Conservation (phyloP, 78 protist genomes). For the Parvularia atlantis region DNA sequence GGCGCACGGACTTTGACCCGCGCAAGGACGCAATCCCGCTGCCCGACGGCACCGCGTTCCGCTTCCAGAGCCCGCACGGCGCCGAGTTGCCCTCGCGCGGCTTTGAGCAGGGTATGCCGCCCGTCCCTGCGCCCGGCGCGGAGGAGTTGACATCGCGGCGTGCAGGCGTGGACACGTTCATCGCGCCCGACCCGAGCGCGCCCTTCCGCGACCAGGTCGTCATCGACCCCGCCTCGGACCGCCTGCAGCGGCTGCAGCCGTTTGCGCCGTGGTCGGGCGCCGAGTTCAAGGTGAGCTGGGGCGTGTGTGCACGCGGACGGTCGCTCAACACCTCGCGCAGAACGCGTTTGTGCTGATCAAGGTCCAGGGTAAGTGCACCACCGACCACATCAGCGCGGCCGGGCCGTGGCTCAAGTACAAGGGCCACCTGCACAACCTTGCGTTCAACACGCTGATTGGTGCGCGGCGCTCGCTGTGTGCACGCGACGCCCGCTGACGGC, state of each 20-base stretch:
- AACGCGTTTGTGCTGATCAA: slow-evolving; percentile 61
- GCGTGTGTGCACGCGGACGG: too few relatives aligned
- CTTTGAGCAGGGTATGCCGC: slow-evolving; percentile 23
- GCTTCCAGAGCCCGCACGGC: slow-evolving; percentile 55
- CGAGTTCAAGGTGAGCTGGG: too few relatives aligned
- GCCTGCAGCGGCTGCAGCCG: slow-evolving; percentile 74
- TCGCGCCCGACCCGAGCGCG: slow-evolving; percentile 41
- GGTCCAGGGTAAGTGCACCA: slow-evolving; percentile 84
- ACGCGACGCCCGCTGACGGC: too few relatives aligned
- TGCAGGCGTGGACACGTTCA: slow-evolving; percentile 43
- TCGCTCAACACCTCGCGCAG: too few relatives aligned
- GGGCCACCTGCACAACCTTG: slow-evolving; percentile 87
- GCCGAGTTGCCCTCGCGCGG: slow-evolving; percentile 58
- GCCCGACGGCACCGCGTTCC: slow-evolving; percentile 24
- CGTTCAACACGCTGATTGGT: slow-evolving; percentile 81
- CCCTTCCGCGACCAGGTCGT: slow-evolving; percentile 22
- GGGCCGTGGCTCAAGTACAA: slow-evolving; percentile 91
- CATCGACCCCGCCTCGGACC: slow-evolving; percentile 42
- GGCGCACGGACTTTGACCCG: slow-evolving; percentile 67
- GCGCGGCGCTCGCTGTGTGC: too few relatives aligned
- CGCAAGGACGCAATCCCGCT: slow-evolving; percentile 45
- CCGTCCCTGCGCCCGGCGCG: background rate
- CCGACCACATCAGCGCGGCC: slow-evolving; percentile 86
- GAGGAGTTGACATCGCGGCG: background rate
- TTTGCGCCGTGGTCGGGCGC: slow-evolving; percentile 69